Base-by-base conservation (phyloP, 192 early-diverging fungal species). In the Chytriomyces sp. region DNA sequence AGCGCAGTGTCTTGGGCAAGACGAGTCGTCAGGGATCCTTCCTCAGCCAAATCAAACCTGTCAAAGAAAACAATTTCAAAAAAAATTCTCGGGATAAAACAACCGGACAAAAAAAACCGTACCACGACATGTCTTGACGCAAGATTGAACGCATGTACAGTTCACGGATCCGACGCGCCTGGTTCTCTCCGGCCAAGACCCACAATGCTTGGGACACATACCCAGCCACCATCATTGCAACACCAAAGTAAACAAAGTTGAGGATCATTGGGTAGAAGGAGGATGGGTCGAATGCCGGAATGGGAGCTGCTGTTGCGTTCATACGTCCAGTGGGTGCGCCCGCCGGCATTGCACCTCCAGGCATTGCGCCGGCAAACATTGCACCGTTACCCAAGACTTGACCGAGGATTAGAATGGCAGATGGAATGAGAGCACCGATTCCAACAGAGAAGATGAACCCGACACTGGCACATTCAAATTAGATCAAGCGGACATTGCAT, bases 1-100 rank as follows among this genome's bases (percentile, higher is more conserved):
- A 79, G 50, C 18, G 50, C 10, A 18, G 78, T 84, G 75, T 89
- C 88, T 48, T 64, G 53, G 2, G 85, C 80, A 0, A 88, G 79
- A 16, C 85, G 77, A 11, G 82, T 75, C 6, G 85, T 87, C 60
- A 88, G 65, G 26, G 80, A 80, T 5, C 87, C 87, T 61, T 82
- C 80, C 20, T 81, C 72, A 26, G 71, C 65, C 45, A 77, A 49
- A 57, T 88, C 87, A 70, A 83, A 73, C 71, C 71, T 71, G n/a
- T 72, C 18, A 26, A 9, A n/a, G 26, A 24, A 26, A 64, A 28
- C 1, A 11, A 53, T 7, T 3, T 49, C 6, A 69, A 7, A n/a
- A 13, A 9, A 49, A 57, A 10, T 26, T 16, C 13, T 68, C 11
- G 67, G 16, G 10, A 47, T 13, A 47, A 20, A 20, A 48, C 43